These are phyloP conservation scores for Strobilomyces dryophilus DNA, from an alignment of 768 basidiomycete species.

Conservation along the genomic window DNA sequence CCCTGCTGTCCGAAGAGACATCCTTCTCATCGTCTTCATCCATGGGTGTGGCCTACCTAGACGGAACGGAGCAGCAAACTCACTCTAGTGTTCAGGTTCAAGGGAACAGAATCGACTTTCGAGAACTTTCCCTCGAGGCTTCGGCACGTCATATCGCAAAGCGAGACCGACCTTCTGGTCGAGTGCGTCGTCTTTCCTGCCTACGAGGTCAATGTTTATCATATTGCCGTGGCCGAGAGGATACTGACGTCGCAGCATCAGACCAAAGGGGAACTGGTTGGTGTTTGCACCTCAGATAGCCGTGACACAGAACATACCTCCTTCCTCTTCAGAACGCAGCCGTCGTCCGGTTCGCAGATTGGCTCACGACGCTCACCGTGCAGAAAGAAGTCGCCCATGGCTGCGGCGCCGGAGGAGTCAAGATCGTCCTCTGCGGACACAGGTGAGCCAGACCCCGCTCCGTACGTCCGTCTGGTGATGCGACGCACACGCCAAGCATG, in stretches of 20 bases:
- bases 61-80: background rate
- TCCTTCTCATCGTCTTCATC: conserved; percentile 69
- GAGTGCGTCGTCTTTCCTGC: conserved; percentile 84
- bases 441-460: conserved; percentile 44
- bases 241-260: conserved; percentile 29
- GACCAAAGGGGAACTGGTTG: conserved; percentile 89
- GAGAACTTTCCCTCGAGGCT: conserved; percentile 74
- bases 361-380: conserved; percentile 88
- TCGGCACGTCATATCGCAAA: conserved; percentile 69
- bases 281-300: conserved; percentile 22
- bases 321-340: conserved; percentile 57
- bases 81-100: conserved; percentile 37
- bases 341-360: conserved; percentile 83
- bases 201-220: conserved; percentile 60
- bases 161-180: conserved; percentile 49
- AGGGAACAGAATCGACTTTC: conserved; percentile 69
- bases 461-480: no score
- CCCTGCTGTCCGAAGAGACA: conserved; percentile 30
- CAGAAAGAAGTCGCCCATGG: conserved; percentile 76
- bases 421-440: conserved; percentile 86
- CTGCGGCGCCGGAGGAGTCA: conserved; percentile 67
- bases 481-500: conserved; percentile 54
- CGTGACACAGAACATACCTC: background rate
- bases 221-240: background rate
- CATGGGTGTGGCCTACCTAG: conserved; percentile 55